Conservation (phyloP, 2,329 filamentous ascomycete species). For the Cladophialophora bantiana region DNA sequence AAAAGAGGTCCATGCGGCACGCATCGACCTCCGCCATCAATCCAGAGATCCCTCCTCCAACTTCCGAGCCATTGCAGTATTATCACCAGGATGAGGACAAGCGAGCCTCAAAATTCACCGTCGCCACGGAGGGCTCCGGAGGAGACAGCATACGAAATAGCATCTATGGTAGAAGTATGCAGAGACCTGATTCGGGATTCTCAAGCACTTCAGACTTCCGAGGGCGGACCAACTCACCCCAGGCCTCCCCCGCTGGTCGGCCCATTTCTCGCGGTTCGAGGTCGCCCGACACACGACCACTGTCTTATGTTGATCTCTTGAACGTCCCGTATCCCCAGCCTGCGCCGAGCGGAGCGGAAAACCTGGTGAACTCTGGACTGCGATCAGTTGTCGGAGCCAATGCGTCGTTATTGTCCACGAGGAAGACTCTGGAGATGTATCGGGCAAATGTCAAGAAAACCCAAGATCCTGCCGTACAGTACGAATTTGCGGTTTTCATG, state of each 20-base stretch:
- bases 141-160: slow-evolving; percentile 59
- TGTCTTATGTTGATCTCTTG: slow-evolving; percentile 68
- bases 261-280: slow-evolving; percentile 59
- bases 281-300: slow-evolving; percentile 65
- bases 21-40: slow-evolving; percentile 33
- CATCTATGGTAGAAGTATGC: slow-evolving; percentile 65
- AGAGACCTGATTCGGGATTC: slow-evolving; percentile 77
- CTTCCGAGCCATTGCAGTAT: slow-evolving; percentile 59
- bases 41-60: slow-evolving; percentile 44
- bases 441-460: slow-evolving; percentile 97
- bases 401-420: slow-evolving; percentile 86
- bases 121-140: slow-evolving; percentile 45
- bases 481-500: slow-evolving; percentile 95
- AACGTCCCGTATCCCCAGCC: slow-evolving; percentile 82
- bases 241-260: slow-evolving; percentile 56
- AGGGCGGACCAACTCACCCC: slow-evolving; percentile 65
- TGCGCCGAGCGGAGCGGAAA: slow-evolving; percentile 63
- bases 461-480: slow-evolving; percentile 86
- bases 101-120: slow-evolving; percentile 41
- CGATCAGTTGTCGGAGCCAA: slow-evolving; percentile 83
- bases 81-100: slow-evolving; percentile 56
- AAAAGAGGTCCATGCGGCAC: slow-evolving; percentile 41
- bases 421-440: slow-evolving; percentile 98
- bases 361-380: slow-evolving; percentile 81
- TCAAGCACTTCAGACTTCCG: slow-evolving; percentile 76